phyloP scores from a whole-genome alignment of 805 yeast genomes.

The Nakazawaea ernobii region DNA sequence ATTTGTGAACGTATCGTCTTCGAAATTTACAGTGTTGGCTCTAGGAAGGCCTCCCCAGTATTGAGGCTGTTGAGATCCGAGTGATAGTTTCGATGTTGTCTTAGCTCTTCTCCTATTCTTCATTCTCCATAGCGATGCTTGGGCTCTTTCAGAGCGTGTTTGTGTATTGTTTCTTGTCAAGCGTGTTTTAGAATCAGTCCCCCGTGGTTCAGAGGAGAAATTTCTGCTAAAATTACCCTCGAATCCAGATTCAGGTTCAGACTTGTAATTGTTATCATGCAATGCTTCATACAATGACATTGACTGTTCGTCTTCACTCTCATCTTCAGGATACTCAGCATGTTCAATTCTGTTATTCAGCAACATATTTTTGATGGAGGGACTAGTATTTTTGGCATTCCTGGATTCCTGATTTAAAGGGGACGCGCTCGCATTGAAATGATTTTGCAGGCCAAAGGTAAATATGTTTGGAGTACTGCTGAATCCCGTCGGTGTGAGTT shows the following conservation, averaged over 20 bases:
- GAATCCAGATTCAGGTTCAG: neutral
- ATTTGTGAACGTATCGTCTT: neutral
- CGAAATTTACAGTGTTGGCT: constrained; percentile 1
- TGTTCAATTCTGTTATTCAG: constrained; percentile 12
- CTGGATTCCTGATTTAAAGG: neutral
- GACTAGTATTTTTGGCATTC: neutral
- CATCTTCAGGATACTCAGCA: constrained; percentile 24
- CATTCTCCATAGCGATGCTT: constrained; percentile 59
- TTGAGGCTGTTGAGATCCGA: constrained; percentile 21
- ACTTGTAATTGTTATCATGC: constrained; percentile 23
- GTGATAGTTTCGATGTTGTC: constrained; percentile 29
- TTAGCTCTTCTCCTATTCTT: constrained; percentile 52
- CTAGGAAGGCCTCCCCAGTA: constrained; percentile 8
- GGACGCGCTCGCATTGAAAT: neutral
- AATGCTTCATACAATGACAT: constrained; percentile 61
- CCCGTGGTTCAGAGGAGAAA: neutral
- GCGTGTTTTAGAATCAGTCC: constrained; percentile 21
- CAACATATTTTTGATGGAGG: neutral
- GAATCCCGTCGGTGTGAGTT: constrained; percentile 4
- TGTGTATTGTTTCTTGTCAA: constrained; percentile 33
- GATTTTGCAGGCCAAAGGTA: constrained; percentile 1
- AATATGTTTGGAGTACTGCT: constrained; percentile 7
- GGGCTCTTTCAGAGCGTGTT: constrained; percentile 52
- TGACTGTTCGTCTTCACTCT: constrained; percentile 59
- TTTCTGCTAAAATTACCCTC: neutral